These are phyloP conservation scores for Russula sp. DNA, from an alignment of 768 basidiomycete genomes.

Conservation along the genomic window DNA sequence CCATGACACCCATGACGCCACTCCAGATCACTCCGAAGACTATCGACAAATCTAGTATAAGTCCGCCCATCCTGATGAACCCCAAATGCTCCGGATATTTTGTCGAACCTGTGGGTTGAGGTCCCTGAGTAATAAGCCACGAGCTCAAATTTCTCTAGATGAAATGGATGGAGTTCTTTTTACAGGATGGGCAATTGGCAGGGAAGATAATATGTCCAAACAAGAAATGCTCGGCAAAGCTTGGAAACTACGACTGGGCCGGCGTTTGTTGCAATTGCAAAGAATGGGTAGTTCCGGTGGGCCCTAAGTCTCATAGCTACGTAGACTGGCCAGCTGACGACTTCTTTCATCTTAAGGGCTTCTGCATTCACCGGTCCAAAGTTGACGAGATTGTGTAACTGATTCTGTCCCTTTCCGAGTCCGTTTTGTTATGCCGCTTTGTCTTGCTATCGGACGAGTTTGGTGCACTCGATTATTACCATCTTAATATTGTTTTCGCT, in stretches of 20 bases:
- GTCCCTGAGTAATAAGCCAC: neutral
- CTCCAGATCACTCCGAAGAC: slow-evolving; percentile 12
- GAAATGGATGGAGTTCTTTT: slow-evolving; percentile 92
- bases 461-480: slow-evolving; percentile 6
- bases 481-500: slow-evolving; percentile 2
- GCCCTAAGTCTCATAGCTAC: slow-evolving; percentile 33
- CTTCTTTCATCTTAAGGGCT: slow-evolving; percentile 41
- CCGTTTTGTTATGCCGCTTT: slow-evolving; percentile 9
- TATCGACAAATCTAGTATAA: slow-evolving; percentile 34
- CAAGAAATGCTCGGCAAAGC: slow-evolving; percentile 82
- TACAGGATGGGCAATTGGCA: slow-evolving; percentile 69
- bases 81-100: slow-evolving; percentile 95
- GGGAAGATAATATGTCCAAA: slow-evolving; percentile 95
- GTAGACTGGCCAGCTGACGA: slow-evolving; percentile 1
- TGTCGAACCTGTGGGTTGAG: slow-evolving; percentile 77
- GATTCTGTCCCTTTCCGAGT: neutral
- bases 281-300: slow-evolving; percentile 87
- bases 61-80: slow-evolving; percentile 69
- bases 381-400: slow-evolving; percentile 49
- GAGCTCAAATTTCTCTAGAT: slow-evolving; percentile 45
- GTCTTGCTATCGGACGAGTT: slow-evolving; percentile 8
- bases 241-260: slow-evolving; percentile 98
- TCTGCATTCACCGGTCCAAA: slow-evolving; percentile 53
- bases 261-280: slow-evolving; percentile 89
- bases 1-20: slow-evolving; percentile 37